A percentile compares a stretch with the other conserved stretches of the same genome.
These are phyloP conservation scores for Nicotiana rustica DNA, from an alignment of 305 asterid genomes.

Conservation along the genomic window DNA sequence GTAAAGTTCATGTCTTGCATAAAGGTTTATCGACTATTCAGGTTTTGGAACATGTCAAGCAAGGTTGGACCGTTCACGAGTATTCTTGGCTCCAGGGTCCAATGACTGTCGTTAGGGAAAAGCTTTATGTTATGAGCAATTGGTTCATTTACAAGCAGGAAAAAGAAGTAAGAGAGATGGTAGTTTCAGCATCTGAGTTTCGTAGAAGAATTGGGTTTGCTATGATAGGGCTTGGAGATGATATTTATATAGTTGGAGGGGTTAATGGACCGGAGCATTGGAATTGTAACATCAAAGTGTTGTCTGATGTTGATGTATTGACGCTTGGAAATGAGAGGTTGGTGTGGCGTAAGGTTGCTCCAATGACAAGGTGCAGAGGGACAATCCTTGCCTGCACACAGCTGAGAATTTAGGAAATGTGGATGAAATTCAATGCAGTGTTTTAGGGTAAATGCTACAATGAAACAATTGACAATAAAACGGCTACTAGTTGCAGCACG, in stretches of 20 bases:
- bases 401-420: slow-evolving; percentile 67
- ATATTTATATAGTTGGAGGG: slow-evolving; percentile 86
- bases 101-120: slow-evolving; percentile 79
- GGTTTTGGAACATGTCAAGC: slow-evolving; percentile 65
- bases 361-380: slow-evolving; percentile 85
- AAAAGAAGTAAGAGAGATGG: slow-evolving; percentile 57
- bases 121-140: slow-evolving; percentile 83
- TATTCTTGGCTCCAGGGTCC: slow-evolving; percentile 94
- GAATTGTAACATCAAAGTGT: slow-evolving; percentile 75
- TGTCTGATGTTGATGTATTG: slow-evolving; percentile 79
- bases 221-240: slow-evolving; percentile 83
- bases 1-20: slow-evolving; percentile 85
- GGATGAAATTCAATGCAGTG: neutral
- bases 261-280: slow-evolving; percentile 81
- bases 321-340: slow-evolving; percentile 75
- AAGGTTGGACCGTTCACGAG: slow-evolving; percentile 83
- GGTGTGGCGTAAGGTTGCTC: slow-evolving; percentile 83
- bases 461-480: neutral
- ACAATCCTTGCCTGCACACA: slow-evolving; percentile 85
- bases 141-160: slow-evolving; percentile 83
- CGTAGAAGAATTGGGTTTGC: slow-evolving; percentile 79
- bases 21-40: slow-evolving; percentile 89
- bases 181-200: slow-evolving; percentile 80
- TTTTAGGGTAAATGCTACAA: neutral
- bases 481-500: slow-evolving; percentile 7